Percentiles rank a stretch among this genome's conserved stretches.
phyloP scores from a whole-genome alignment of 495 filamentous ascomycete species.

The Hyaloscypha hepaticicola region DNA sequence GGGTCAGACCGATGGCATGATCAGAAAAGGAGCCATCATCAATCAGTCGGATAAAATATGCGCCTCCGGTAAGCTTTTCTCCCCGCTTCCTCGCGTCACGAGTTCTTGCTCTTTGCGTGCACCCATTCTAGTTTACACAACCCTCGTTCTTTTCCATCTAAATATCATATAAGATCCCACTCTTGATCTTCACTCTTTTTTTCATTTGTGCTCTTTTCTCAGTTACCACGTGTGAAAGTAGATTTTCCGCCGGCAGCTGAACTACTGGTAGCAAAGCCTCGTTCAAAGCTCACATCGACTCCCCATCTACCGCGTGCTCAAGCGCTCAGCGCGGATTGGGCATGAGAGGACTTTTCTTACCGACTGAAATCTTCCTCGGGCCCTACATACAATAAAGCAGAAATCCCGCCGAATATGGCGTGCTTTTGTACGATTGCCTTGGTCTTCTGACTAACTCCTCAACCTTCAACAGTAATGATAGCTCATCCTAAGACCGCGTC shows the following conservation, averaged over 20 bases:
- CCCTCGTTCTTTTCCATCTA: neutral
- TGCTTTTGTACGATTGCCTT: neutral
- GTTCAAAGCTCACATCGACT: too few relatives aligned
- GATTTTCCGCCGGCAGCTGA: neutral
- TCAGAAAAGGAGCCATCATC: constrained; percentile 56
- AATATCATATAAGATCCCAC: neutral
- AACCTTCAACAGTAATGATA: constrained; percentile 44
- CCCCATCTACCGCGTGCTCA: neutral
- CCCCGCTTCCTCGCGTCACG: constrained; percentile 16
- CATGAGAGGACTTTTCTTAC: neutral
- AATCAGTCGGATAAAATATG: constrained; percentile 58
- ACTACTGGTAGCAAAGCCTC: too few relatives aligned
- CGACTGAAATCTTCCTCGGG: neutral
- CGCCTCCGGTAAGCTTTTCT: constrained; percentile 40
- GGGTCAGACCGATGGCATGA: constrained; percentile 52
- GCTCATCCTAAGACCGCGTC: constrained; percentile 51
- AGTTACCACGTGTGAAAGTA: neutral
- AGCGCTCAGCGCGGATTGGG: neutral
- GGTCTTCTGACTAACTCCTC: neutral
- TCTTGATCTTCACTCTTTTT: neutral
- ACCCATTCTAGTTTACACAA: neutral
- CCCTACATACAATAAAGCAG: neutral
- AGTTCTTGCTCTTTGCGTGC: neutral
- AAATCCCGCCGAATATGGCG: neutral
- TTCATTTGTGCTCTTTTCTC: neutral